Evolutionary conservation across 768 basidiomycete species (phyloP).

Genomic region (Strobilomyces confusus): DNA sequence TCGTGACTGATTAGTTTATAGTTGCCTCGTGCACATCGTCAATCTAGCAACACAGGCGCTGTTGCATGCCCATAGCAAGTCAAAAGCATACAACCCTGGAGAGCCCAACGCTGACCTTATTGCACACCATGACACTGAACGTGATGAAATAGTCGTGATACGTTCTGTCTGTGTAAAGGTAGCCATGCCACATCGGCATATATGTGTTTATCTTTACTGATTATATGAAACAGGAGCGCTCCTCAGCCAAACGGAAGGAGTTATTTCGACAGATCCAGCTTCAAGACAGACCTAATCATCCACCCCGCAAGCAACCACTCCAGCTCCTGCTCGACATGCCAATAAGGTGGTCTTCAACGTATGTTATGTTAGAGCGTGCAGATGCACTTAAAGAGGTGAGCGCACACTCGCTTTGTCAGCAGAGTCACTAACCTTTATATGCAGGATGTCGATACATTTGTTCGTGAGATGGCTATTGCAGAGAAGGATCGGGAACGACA

Average conservation of each 20-base stretch:
- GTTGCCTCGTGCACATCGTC: not conserved
- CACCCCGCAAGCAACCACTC: not conserved
- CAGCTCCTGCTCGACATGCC: not conserved
- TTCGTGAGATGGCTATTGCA: not conserved
- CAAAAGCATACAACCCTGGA: not conserved
- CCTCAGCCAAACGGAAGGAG: no score
- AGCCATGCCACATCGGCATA: no score
- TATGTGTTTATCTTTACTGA: no score
- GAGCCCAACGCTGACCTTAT: not conserved
- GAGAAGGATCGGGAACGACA: not conserved
- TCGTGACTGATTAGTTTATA: no score
- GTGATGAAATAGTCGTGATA: not conserved
- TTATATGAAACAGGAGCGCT: no score
- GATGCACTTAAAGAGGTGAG: not conserved
- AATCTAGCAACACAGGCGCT: not conserved
- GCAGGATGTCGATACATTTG: not conserved
- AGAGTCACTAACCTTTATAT: not conserved
- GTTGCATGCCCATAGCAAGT: not conserved
- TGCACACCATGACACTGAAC: rapidly evolving
- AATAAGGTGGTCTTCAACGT: not conserved
- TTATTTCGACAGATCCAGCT: no score
- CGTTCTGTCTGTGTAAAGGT: not conserved
- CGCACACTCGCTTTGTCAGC: no score
- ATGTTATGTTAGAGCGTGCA: not conserved
- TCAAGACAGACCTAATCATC: not conserved